phyloP scores from a whole-genome alignment of 2,329 filamentous ascomycete genomes.

The Apiospora rasikravindrae region DNA sequence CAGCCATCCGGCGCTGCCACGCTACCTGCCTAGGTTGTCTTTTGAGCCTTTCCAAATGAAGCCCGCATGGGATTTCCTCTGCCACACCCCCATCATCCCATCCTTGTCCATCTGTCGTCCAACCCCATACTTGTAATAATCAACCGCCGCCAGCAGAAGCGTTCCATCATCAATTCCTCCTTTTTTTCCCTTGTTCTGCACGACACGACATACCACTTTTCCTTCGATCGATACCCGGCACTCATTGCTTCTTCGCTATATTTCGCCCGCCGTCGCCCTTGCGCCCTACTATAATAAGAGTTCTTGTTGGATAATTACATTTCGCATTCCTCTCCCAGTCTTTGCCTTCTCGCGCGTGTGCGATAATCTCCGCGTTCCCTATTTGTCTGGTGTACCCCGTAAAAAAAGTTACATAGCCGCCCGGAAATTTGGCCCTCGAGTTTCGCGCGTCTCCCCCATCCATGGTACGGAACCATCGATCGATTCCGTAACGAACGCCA shows the following conservation, averaged over 20 bases:
- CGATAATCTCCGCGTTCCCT: constrained; percentile 22
- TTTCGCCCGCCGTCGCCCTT: not conserved
- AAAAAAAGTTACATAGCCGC: constrained; percentile 15
- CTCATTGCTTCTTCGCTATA: not conserved
- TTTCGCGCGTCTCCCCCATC: constrained; percentile 3
- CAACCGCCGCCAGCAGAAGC: not conserved
- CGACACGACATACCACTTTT: not conserved
- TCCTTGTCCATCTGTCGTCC: constrained; percentile 6
- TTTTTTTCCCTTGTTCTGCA: not conserved
- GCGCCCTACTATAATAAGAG: not conserved
- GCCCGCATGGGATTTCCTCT: not conserved
- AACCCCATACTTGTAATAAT: constrained; percentile 17
- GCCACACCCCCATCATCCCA: not conserved
- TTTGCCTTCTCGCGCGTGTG: constrained; percentile 7
- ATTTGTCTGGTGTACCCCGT: not conserved
- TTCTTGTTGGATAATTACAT: not conserved
- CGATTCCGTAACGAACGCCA: constrained; percentile 18
- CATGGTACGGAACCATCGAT: constrained; percentile 10
- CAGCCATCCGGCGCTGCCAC: not conserved
- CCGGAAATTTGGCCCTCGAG: constrained; percentile 4
- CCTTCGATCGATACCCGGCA: not conserved
- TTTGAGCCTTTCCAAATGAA: not conserved
- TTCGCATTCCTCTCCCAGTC: not conserved
- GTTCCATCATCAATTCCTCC: constrained; percentile 8
- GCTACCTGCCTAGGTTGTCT: too few relatives aligned